Conservation (phyloP, 2,329 filamentous ascomycete genomes). For the Parafenestella ontariensis region DNA sequence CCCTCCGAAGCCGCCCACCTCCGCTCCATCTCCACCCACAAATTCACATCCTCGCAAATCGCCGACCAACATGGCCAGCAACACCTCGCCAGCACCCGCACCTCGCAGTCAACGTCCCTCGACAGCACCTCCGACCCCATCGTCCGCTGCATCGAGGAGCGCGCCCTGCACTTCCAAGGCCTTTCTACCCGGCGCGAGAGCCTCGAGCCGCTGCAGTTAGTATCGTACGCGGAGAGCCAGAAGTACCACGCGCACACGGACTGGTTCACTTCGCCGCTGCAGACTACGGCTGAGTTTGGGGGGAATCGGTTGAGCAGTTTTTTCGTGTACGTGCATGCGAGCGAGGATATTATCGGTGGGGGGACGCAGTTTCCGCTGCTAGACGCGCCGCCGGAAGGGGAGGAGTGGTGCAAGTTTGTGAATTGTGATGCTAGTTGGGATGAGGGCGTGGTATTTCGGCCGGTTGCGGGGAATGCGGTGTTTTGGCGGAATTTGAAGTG, state of each 20-base stretch:
- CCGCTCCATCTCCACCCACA: conserved; percentile 56
- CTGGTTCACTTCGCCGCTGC: conserved; percentile 50
- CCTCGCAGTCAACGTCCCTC: conserved; percentile 30
- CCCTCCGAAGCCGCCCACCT: conserved; percentile 57
- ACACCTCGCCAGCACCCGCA: conserved; percentile 26
- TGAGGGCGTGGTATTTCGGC: conserved; percentile 62
- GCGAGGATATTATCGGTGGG: conserved; percentile 58
- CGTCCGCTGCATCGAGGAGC: conserved; percentile 63
- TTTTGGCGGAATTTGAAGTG: conserved; percentile 66
- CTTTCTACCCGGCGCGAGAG: conserved; percentile 55
- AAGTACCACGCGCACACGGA: conserved; percentile 66
- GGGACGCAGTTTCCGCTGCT: conserved; percentile 66
- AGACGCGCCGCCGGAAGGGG: conserved; percentile 52
- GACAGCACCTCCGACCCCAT: conserved; percentile 42
- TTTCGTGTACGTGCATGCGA: conserved; percentile 63
- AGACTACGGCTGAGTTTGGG: conserved; percentile 27
- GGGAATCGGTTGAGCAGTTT: conserved; percentile 59
- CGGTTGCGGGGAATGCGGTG: conserved; percentile 63
- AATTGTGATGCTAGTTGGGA: conserved; percentile 54
- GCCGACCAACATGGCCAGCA: conserved; percentile 30
- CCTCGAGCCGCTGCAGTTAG: conserved; percentile 56
- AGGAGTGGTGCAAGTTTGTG: conserved; percentile 62
- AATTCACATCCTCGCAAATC: conserved; percentile 26
- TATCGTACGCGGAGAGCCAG: conserved; percentile 59
- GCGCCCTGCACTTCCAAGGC: conserved; percentile 64